These are phyloP conservation scores for Sporothrix phasma DNA, from an alignment of 2,329 filamentous ascomycete genomes.

Conservation along the genomic window DNA sequence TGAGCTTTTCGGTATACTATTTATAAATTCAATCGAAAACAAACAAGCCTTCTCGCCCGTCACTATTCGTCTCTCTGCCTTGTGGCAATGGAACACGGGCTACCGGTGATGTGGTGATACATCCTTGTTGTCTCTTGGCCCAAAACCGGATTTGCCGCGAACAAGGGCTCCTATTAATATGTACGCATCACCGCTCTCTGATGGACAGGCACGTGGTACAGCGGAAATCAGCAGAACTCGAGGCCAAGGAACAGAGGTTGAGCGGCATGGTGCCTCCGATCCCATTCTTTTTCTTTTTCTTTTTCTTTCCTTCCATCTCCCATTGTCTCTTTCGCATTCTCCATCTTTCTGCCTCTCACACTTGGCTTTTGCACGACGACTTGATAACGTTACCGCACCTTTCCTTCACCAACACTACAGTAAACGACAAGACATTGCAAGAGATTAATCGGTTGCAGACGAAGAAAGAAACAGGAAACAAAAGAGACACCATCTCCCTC, in stretches of 20 bases:
- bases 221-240: no score
- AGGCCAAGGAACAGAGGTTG: no score
- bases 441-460: background rate
- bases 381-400: background rate
- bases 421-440: no score
- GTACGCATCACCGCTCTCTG: conserved; percentile 1
- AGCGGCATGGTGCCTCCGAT: no score
- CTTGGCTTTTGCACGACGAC: background rate
- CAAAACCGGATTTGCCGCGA: conserved; percentile 8
- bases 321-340: no score
- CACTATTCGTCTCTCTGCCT: background rate
- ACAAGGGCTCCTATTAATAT: no score
- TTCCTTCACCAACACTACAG: no score
- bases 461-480: background rate
- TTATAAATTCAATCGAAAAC: background rate
- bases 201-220: no score
- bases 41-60: background rate
- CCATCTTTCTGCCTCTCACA: background rate
- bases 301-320: no score
- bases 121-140: background rate
- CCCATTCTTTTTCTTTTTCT: no score
- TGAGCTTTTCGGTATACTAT: no score
- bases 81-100: background rate
- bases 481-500: background rate
- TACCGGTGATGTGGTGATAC: conserved; percentile 18